Conservation (phyloP, 208 protist species). For the Jaenimonas drosophilae region DNA sequence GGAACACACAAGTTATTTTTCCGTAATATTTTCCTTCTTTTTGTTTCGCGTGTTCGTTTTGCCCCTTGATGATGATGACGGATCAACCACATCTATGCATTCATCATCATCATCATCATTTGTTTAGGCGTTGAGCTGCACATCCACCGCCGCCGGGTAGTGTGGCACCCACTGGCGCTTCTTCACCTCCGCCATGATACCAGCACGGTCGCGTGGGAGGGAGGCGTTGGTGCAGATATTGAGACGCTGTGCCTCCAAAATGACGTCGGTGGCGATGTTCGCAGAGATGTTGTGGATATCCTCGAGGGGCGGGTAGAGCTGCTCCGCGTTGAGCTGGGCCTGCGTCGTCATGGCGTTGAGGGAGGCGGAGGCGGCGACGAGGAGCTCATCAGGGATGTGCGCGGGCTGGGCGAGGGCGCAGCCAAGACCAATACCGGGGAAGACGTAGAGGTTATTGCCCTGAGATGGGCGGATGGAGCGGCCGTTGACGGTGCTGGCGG, state of each 20-base stretch:
- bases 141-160: conserved; percentile 35
- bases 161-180: conserved; percentile 52
- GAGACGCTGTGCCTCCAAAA: conserved; percentile 51
- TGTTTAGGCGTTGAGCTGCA: too few species aligned
- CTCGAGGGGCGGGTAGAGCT: conserved; percentile 60
- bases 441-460: conserved; percentile 97
- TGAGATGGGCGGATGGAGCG: conserved; percentile 83
- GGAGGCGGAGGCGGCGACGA: conserved; percentile 72
- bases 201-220: conserved; percentile 33
- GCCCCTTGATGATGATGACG: not conserved
- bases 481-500: conserved; percentile 75
- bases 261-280: conserved; percentile 57
- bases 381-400: conserved; percentile 83
- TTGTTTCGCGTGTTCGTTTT: too few species aligned
- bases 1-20: too few species aligned
- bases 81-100: conserved; percentile 4
- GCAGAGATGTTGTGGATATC: conserved; percentile 75
- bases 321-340: conserved; percentile 28
- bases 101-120: too few species aligned
- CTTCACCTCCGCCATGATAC: conserved; percentile 31
- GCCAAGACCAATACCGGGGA: conserved; percentile 93
- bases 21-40: too few species aligned
- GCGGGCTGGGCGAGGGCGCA: conserved; percentile 49
- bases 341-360: conserved; percentile 51
- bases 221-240: conserved; percentile 36